Percentiles rank a stretch among this genome's conserved stretches.
Conservation (phyloP, 2,329 filamentous ascomycete species). For the Cordyceps cateniannulata region DNA sequence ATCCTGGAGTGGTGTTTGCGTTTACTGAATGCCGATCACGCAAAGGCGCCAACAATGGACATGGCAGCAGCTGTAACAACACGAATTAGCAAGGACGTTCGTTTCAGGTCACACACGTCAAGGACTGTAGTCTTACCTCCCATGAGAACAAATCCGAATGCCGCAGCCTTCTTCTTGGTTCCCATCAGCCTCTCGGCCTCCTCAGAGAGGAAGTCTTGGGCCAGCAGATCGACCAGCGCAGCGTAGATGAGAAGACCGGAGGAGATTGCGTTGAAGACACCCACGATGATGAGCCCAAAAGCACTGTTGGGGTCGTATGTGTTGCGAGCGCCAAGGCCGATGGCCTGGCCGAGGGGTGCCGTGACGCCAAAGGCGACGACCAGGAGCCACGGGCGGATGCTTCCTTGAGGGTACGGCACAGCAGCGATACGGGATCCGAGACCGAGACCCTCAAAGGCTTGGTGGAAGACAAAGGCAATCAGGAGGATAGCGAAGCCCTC, state of each 20-base stretch:
- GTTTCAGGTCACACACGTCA: no score
- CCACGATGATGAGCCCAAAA: conserved; percentile 58
- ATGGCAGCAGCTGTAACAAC: conserved; percentile 34
- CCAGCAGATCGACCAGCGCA: conserved; percentile 56
- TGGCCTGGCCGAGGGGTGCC: conserved; percentile 58
- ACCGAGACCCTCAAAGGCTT: conserved; percentile 63
- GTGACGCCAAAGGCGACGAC: conserved; percentile 58
- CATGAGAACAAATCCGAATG: conserved; percentile 44
- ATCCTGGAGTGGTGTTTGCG: background rate
- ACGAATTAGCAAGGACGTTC: background rate
- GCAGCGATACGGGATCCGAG: conserved; percentile 65
- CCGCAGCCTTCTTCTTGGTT: conserved; percentile 45
- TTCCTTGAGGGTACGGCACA: conserved; percentile 52
- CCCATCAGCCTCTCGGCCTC: conserved; percentile 44
- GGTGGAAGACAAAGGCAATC: conserved; percentile 65
- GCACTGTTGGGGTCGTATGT: conserved; percentile 58
- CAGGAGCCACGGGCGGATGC: conserved; percentile 53
- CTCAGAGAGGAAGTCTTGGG: conserved; percentile 59
- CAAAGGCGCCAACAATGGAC: conserved; percentile 42
- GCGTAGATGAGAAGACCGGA: conserved; percentile 56
- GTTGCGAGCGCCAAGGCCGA: conserved; percentile 50
- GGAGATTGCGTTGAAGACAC: conserved; percentile 60
- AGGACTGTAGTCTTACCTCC: conserved; percentile 35
- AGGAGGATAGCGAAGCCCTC: conserved; percentile 62
- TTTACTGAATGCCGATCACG: conserved; percentile 19